Evolutionary conservation across 1,139 yeast species (phyloP).

Genomic region (Debaryomyces sp.): DNA sequence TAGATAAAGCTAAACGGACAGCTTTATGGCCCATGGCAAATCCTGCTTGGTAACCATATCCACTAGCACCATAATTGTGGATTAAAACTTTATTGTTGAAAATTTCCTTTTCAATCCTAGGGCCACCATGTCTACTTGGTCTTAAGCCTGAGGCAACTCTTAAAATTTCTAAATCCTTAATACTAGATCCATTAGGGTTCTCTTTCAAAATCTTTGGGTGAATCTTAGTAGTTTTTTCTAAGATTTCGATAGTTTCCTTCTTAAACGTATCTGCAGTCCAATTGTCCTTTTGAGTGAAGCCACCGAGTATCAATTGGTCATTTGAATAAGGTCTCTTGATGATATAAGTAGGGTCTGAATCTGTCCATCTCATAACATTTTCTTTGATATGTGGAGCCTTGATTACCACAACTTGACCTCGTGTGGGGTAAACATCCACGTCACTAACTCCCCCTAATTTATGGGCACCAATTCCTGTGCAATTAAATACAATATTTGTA

Average conservation of each 20-base stretch:
- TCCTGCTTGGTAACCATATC: slow-evolving; percentile 77
- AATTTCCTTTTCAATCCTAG: slow-evolving; percentile 57
- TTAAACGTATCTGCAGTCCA: slow-evolving; percentile 59
- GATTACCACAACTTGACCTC: slow-evolving; percentile 71
- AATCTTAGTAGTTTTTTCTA: slow-evolving; percentile 55
- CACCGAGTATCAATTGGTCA: slow-evolving; percentile 68
- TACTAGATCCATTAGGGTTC: slow-evolving; percentile 25
- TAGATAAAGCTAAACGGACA: slow-evolving; percentile 5
- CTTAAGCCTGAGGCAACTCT: slow-evolving; percentile 69
- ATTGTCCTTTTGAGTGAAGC: slow-evolving; percentile 60
- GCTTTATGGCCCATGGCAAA: slow-evolving; percentile 57
- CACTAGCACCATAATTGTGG: slow-evolving; percentile 78
- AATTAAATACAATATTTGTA: slow-evolving; percentile 60
- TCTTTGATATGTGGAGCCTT: slow-evolving; percentile 58
- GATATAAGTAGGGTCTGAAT: slow-evolving; percentile 58
- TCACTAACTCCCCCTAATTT: slow-evolving; percentile 61
- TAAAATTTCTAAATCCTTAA: slow-evolving; percentile 39
- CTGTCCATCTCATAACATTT: slow-evolving; percentile 54
- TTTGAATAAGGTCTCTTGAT: slow-evolving; percentile 68
- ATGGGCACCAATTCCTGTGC: slow-evolving; percentile 69
- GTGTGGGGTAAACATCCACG: slow-evolving; percentile 54
- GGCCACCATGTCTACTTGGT: slow-evolving; percentile 72
- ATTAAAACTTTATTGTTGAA: slow-evolving; percentile 38
- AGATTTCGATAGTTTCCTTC: slow-evolving; percentile 58
- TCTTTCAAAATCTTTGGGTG: slow-evolving; percentile 53